phyloP scores from a whole-genome alignment of 345 rosid genomes.

The Citrus hindsii region DNA sequence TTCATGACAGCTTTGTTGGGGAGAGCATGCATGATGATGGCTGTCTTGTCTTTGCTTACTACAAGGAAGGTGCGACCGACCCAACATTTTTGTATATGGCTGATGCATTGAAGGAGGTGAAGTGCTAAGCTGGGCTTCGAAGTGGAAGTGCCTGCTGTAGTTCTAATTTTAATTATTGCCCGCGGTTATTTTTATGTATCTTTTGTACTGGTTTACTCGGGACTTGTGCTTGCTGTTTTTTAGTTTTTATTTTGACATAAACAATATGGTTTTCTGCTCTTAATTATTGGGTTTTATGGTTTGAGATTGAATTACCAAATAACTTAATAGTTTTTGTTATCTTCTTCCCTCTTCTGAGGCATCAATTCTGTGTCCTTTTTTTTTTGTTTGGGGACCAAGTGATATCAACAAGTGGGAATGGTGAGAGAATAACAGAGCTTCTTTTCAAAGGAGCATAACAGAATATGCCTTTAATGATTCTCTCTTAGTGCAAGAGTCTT shows the following conservation, averaged over 20 bases:
- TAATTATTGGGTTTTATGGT: not conserved
- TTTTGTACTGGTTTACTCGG: constrained; percentile 1
- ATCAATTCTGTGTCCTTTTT: not conserved
- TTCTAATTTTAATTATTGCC: constrained; percentile 14
- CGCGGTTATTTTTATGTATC: not conserved
- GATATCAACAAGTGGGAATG: not conserved
- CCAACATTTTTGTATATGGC: constrained; percentile 94
- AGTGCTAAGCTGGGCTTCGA: constrained; percentile 53
- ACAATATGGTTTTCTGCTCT: not conserved
- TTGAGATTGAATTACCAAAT: not conserved
- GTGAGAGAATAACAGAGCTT: not conserved
- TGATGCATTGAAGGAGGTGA: constrained; percentile 84
- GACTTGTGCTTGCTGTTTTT: not conserved
- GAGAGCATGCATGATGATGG: constrained; percentile 89
- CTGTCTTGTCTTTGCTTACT: constrained; percentile 80
- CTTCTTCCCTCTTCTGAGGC: not conserved
- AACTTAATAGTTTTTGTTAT: not conserved
- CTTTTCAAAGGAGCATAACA: not conserved
- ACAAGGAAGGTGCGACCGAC: constrained; percentile 88
- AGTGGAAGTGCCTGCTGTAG: constrained; percentile 17
- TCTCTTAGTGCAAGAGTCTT: not conserved
- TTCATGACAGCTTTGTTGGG: constrained; percentile 71
- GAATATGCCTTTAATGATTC: not conserved
- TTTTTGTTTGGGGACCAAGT: not conserved
- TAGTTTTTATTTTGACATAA: not conserved